Percentiles rank a stretch among this genome's conserved stretches.
Evolutionary conservation across 768 basidiomycete species (phyloP).

Genomic region (Lactarius quietus): DNA sequence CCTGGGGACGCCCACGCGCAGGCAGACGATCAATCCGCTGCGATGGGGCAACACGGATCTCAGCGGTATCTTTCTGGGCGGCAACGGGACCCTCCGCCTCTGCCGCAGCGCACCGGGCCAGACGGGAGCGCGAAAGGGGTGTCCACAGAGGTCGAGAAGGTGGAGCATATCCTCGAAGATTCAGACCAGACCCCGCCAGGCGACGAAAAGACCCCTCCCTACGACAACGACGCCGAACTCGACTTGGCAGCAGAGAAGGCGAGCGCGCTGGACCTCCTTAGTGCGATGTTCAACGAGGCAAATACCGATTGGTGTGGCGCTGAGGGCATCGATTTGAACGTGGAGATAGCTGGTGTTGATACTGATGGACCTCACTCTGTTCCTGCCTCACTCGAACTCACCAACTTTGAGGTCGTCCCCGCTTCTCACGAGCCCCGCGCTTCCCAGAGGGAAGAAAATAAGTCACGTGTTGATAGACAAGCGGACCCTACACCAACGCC

Average conservation of each 20-base stretch:
- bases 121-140: too few species aligned
- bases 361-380: too few species aligned
- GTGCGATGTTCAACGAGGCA: too few species aligned
- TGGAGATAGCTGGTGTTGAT: conserved; percentile 34
- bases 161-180: too few species aligned
- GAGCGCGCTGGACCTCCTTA: too few species aligned
- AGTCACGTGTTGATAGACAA: neutral
- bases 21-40: conserved; percentile 67
- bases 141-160: too few species aligned
- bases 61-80: conserved; percentile 61
- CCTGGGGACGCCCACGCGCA: conserved; percentile 55
- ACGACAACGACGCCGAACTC: too few species aligned
- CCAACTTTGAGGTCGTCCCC: conserved; percentile 23
- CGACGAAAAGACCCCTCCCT: too few species aligned
- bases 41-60: conserved; percentile 67
- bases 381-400: conserved; percentile 30
- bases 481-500: too few species aligned
- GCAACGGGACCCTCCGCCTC: neutral
- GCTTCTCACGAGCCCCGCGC: neutral
- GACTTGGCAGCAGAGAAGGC: too few species aligned
- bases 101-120: too few species aligned
- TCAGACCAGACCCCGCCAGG: too few species aligned
- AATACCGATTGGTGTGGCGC: conserved; percentile 56
- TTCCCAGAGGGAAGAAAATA: neutral
- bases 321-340: conserved; percentile 56